phyloP scores from a whole-genome alignment of 108 stramenopile species.

The Stephanodiscus triporus region DNA sequence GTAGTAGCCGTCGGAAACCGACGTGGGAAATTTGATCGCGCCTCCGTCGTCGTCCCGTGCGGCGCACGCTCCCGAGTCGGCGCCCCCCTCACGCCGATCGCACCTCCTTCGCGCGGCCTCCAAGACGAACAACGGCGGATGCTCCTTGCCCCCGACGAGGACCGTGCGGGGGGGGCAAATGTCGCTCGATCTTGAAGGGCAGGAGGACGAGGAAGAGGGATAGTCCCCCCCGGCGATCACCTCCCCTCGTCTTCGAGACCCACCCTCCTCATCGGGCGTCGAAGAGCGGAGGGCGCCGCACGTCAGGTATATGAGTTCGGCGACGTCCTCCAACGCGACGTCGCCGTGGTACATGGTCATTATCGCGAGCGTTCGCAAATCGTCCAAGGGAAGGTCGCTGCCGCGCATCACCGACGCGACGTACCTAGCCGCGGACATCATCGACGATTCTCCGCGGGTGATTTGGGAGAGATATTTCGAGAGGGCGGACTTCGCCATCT shows the following conservation, averaged over 20 bases:
- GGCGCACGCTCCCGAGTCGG: conserved; percentile 7
- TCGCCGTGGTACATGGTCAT: conserved; percentile 63
- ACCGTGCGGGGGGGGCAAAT: conserved; percentile 63
- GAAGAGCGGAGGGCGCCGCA: not conserved
- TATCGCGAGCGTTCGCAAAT: conserved; percentile 46
- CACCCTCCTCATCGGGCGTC: conserved; percentile 10
- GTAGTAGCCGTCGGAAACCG: conserved; percentile 66
- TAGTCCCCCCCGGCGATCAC: no score
- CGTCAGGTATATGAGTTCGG: conserved; percentile 40
- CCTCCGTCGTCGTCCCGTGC: conserved; percentile 15
- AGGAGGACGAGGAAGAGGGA: conserved; percentile 7
- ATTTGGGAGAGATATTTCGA: conserved; percentile 41
- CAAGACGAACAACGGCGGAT: conserved; percentile 46
- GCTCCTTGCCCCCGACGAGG: conserved; percentile 10
- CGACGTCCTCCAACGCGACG: conserved; percentile 52
- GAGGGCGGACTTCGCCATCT: conserved; percentile 59
- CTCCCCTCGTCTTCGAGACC: no score
- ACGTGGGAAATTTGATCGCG: conserved; percentile 35
- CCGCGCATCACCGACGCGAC: conserved; percentile 16
- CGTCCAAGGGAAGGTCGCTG: not conserved
- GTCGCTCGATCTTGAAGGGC: conserved; percentile 46
- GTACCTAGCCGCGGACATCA: conserved; percentile 37
- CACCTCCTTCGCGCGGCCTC: conserved; percentile 53
- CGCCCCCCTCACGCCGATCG: conserved; percentile 16
- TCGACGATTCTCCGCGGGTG: conserved; percentile 39